phyloP scores from a whole-genome alignment of 2,329 filamentous ascomycete genomes.

The Aspergillus arachidicola region DNA sequence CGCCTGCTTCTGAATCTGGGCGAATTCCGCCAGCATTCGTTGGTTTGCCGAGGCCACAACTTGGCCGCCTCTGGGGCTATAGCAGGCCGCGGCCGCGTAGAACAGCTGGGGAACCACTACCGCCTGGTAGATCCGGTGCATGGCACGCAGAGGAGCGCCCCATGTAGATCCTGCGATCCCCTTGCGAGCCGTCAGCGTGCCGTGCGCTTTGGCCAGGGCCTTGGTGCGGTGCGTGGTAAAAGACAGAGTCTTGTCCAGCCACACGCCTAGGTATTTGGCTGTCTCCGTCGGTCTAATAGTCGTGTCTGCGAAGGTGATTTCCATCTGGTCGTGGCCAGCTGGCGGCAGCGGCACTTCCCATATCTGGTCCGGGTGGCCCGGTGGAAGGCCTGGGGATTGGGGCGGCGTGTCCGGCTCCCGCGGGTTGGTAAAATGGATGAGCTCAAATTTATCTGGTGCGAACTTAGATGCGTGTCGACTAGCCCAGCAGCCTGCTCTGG shows the following conservation, averaged over 20 bases:
- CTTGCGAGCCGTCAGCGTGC: slow-evolving; percentile 8
- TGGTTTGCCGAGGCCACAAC: not conserved
- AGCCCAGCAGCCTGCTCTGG: not conserved
- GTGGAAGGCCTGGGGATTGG: too few relatives aligned
- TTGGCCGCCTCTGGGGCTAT: too few relatives aligned
- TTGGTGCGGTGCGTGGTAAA: slow-evolving; percentile 9
- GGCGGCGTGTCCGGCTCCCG: not conserved
- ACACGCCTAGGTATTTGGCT: slow-evolving; percentile 15
- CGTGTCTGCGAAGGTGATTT: not conserved
- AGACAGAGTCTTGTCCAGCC: slow-evolving; percentile 11
- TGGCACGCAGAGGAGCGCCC: slow-evolving; percentile 8
- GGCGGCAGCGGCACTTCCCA: not conserved
- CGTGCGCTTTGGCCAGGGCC: slow-evolving; percentile 7
- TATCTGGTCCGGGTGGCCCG: not conserved
- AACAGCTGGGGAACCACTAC: slow-evolving; percentile 31
- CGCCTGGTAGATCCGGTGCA: slow-evolving; percentile 29
- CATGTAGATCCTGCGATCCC: slow-evolving; percentile 13
- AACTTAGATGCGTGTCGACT: slow-evolving; percentile 10
- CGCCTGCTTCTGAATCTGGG: slow-evolving; percentile 13
- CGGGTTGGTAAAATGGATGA: slow-evolving; percentile 13
- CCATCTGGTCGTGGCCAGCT: not conserved
- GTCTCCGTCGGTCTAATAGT: not conserved
- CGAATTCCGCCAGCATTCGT: slow-evolving; percentile 9
- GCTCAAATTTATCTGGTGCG: slow-evolving; percentile 12
- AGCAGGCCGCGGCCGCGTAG: not conserved